Conservation (phyloP, 2,329 filamentous ascomycete species). For the Bretziella fagacearum region DNA sequence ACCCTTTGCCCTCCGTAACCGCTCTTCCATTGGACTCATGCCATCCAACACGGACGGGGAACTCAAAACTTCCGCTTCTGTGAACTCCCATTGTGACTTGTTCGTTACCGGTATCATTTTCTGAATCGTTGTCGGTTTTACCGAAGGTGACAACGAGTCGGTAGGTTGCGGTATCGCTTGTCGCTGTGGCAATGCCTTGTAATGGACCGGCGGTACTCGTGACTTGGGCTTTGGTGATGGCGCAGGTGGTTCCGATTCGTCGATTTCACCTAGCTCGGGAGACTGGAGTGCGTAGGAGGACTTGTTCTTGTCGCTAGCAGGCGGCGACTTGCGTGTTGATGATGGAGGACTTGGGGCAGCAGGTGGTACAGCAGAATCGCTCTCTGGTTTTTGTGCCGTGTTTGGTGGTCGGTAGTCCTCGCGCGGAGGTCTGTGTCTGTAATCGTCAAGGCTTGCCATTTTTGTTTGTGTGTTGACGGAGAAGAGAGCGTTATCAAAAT, state of each 20-base stretch:
- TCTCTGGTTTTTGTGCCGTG: slow-evolving; percentile 7
- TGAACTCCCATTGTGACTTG: slow-evolving; percentile 67
- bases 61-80: slow-evolving; percentile 61
- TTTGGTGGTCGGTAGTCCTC: slow-evolving; percentile 41
- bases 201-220: not conserved
- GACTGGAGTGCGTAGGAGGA: slow-evolving; percentile 4
- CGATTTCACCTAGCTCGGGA: slow-evolving; percentile 4
- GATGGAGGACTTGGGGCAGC: slow-evolving; percentile 7
- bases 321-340: slow-evolving; percentile 5
- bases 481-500: no score
- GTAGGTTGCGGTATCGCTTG: not conserved
- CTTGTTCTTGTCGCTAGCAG: not conserved
- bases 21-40: slow-evolving; percentile 58
- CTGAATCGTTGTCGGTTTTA: not conserved
- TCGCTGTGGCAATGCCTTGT: slow-evolving; percentile 4
- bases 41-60: slow-evolving; percentile 77
- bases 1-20: slow-evolving; percentile 68
- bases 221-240: not conserved
- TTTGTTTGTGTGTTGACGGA: not conserved
- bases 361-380: not conserved
- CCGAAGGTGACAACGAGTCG: not conserved
- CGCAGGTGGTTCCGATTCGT: not conserved
- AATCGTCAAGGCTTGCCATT: slow-evolving; percentile 45
- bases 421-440: slow-evolving; percentile 38
- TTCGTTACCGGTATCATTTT: not conserved